phyloP scores from a whole-genome alignment of 1,139 yeast species.

The Kurtzmaniella quercitrusa region DNA sequence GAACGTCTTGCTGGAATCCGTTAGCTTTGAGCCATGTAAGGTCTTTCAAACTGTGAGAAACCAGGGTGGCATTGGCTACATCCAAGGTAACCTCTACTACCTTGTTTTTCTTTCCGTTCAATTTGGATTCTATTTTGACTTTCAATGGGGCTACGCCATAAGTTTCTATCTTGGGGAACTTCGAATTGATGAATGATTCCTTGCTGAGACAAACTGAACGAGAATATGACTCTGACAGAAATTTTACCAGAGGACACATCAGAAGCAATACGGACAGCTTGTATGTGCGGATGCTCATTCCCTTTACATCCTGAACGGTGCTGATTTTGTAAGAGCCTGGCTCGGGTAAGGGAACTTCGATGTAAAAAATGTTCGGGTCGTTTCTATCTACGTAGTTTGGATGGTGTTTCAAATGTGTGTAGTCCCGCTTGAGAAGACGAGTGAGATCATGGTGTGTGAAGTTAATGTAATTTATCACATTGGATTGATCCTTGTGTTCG shows the following conservation, averaged over 20 bases:
- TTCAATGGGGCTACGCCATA: conserved; percentile 76
- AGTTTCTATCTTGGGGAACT: conserved; percentile 47
- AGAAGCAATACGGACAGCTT: conserved; percentile 66
- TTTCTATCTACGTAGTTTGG: conserved; percentile 1
- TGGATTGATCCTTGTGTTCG: conserved; percentile 54
- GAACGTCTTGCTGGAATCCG: conserved; percentile 25
- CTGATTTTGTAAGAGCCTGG: conserved; percentile 75
- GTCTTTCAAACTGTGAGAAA: conserved; percentile 9
- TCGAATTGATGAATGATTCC: conserved; percentile 31
- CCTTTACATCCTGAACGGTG: conserved; percentile 62
- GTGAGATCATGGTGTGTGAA: conserved; percentile 56
- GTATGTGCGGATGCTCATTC: conserved; percentile 58
- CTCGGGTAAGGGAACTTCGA: conserved; percentile 53
- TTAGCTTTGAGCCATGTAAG: conserved; percentile 22
- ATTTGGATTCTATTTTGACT: conserved; percentile 53
- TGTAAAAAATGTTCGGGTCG: conserved; percentile 37
- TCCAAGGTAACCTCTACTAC: conserved; percentile 16
- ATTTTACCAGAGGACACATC: conserved; percentile 69
- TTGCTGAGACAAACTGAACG: conserved; percentile 44
- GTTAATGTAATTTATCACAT: conserved; percentile 44
- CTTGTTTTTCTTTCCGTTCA: conserved; percentile 40
- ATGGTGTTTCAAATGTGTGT: conserved; percentile 25
- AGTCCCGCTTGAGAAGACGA: conserved; percentile 38
- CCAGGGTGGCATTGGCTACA: conserved; percentile 14
- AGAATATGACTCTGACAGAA: conserved; percentile 16